A percentile compares a stretch with the other conserved stretches of the same genome.
Conservation (phyloP, 2,329 filamentous ascomycete genomes). For the Ophiocordyceps sinensis region DNA sequence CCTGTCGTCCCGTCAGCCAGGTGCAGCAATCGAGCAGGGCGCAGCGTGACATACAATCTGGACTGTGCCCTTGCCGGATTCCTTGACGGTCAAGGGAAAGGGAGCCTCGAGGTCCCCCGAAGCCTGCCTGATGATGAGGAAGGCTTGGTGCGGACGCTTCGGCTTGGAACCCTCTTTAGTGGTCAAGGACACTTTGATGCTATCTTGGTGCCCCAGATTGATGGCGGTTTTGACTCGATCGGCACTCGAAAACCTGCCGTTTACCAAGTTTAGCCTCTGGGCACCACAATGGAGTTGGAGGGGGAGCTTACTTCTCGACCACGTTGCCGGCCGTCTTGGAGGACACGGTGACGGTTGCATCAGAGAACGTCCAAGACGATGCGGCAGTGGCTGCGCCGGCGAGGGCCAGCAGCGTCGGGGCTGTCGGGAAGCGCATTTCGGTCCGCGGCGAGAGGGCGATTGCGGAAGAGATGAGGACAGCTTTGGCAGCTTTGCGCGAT, state of each 20-base stretch:
- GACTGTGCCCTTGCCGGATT: conserved; percentile 72
- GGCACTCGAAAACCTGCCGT: conserved; percentile 40
- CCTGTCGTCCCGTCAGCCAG: conserved; percentile 32
- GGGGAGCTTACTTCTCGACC: conserved; percentile 48
- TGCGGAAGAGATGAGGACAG: conserved; percentile 11
- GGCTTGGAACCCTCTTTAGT: conserved; percentile 63
- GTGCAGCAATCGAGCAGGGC: conserved; percentile 12
- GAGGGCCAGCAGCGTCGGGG: conserved; percentile 28
- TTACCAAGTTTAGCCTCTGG: conserved; percentile 1
- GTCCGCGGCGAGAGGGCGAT: conserved; percentile 6
- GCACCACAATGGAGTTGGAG: not conserved
- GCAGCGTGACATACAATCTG: conserved; percentile 53
- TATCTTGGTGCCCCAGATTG: conserved; percentile 51
- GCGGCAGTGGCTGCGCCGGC: conserved; percentile 36
- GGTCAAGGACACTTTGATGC: conserved; percentile 70
- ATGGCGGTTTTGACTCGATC: conserved; percentile 49
- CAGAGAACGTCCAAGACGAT: conserved; percentile 58
- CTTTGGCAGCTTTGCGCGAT: conserved; percentile 6
- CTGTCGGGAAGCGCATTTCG: conserved; percentile 23
- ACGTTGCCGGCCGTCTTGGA: conserved; percentile 47
- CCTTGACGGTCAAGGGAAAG: conserved; percentile 71
- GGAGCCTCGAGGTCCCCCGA: conserved; percentile 76
- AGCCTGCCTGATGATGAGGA: conserved; percentile 66
- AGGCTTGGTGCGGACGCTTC: conserved; percentile 87
- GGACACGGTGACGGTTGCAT: conserved; percentile 52